A percentile compares a stretch with the other conserved stretches of the same genome.
phyloP scores from a whole-genome alignment of 495 filamentous ascomycete genomes.

The Trichoderma parareesei region DNA sequence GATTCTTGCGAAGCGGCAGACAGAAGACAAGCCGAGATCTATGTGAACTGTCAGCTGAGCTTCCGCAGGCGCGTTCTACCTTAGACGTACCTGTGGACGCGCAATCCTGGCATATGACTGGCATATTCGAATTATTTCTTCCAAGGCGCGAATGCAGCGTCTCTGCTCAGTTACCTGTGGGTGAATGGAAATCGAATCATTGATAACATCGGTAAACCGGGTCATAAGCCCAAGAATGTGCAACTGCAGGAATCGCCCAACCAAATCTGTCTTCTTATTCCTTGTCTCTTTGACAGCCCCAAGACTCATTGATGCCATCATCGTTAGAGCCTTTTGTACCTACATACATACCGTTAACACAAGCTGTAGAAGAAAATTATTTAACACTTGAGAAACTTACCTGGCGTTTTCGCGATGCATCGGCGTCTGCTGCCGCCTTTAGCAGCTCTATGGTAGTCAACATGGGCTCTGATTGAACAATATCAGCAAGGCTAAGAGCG shows the following conservation, averaged over 20 bases:
- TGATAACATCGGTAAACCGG: slow-evolving; percentile 72
- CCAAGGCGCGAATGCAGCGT: slow-evolving; percentile 70
- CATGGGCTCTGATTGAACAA: slow-evolving; percentile 70
- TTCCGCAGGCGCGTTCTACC: slow-evolving; percentile 9
- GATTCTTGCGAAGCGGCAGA: slow-evolving; percentile 67
- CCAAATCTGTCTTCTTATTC: slow-evolving; percentile 47
- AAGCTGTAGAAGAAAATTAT: slow-evolving; percentile 13
- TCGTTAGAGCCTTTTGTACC: slow-evolving; percentile 55
- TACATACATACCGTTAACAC: slow-evolving; percentile 29
- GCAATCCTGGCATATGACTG: slow-evolving; percentile 63
- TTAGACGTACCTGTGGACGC: slow-evolving; percentile 64
- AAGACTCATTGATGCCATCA: slow-evolving; percentile 58
- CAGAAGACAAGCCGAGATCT: slow-evolving; percentile 84
- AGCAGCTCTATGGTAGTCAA: slow-evolving; percentile 72
- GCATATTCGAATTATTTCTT: slow-evolving; percentile 75
- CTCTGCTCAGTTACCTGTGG: slow-evolving; percentile 54
- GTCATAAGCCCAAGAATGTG: slow-evolving; percentile 86
- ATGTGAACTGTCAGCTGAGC: slow-evolving; percentile 10
- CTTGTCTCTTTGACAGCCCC: slow-evolving; percentile 36
- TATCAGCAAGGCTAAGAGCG: slow-evolving; percentile 52
- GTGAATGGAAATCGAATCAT: slow-evolving; percentile 50
- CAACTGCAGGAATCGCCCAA: slow-evolving; percentile 75
- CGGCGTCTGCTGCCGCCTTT: slow-evolving; percentile 65
- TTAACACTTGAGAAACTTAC: slow-evolving; percentile 15
- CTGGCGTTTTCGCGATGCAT: slow-evolving; percentile 47